Evolutionary conservation across 2,329 filamentous ascomycete species (phyloP).

Genomic region (Pseudogymnoascus sp.): DNA sequence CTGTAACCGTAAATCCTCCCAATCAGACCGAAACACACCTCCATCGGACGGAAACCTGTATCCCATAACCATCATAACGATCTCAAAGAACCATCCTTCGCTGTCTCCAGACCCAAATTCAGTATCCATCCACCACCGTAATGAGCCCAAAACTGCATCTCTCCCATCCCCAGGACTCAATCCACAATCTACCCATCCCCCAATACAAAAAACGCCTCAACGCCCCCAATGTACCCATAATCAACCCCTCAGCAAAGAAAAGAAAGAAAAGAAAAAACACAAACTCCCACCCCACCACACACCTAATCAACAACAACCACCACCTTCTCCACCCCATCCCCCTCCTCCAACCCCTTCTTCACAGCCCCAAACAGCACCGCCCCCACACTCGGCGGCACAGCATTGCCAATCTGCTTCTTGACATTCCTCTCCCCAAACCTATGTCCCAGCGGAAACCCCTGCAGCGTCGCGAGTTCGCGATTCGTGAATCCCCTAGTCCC

Average conservation of each 20-base stretch:
- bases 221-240: background rate
- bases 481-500: constrained; percentile 56
- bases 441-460: constrained; percentile 59
- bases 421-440: constrained; percentile 42
- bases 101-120: too few relatives aligned
- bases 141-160: background rate
- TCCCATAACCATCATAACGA: too few relatives aligned
- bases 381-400: constrained; percentile 58
- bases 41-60: too few relatives aligned
- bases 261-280: background rate
- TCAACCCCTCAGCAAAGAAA: background rate
- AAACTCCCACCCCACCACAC: background rate
- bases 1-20: too few relatives aligned
- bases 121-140: background rate
- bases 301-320: background rate
- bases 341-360: constrained; percentile 28
- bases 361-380: constrained; percentile 33
- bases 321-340: constrained; percentile 17
- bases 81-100: too few relatives aligned
- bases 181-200: background rate
- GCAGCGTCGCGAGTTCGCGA: constrained; percentile 60
- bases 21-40: too few relatives aligned
- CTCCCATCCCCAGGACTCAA: background rate
- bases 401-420: constrained; percentile 68
- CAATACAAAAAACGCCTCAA: background rate